Conservation (phyloP, 148 eudicot species). For the Nepenthes mirabilis region DNA sequence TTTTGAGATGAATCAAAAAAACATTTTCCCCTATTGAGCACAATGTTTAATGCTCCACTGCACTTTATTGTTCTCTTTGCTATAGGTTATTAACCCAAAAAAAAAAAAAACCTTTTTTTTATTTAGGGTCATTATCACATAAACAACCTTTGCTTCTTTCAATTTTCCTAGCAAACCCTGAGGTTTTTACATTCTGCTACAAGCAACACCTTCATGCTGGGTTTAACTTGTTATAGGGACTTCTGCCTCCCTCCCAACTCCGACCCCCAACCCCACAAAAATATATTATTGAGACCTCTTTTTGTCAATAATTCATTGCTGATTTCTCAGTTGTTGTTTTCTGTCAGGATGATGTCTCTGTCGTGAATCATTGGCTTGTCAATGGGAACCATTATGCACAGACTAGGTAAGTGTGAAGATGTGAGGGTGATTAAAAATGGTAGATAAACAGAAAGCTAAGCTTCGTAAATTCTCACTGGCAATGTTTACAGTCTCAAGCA, state of each 20-base stretch:
- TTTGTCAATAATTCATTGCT: background rate
- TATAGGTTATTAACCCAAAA: too few species aligned
- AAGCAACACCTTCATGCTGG: too few species aligned
- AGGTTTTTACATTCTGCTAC: too few species aligned
- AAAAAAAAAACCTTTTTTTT: too few species aligned
- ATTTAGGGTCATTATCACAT: too few species aligned
- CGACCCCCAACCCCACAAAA: background rate
- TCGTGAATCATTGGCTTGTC: conserved; percentile 90
- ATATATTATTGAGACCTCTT: background rate
- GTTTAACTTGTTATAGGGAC: too few species aligned
- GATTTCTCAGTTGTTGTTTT: background rate
- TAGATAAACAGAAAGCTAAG: background rate
- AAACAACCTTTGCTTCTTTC: too few species aligned
- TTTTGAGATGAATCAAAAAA: background rate
- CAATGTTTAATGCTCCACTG: background rate
- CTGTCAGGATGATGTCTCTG: conserved; percentile 73
- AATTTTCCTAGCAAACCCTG: too few species aligned
- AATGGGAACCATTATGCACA: conserved; percentile 86
- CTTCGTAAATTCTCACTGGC: background rate
- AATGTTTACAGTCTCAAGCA: background rate
- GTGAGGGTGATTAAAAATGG: background rate
- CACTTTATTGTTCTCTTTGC: background rate
- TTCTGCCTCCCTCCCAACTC: background rate
- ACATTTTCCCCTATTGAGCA: background rate
- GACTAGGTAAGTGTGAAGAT: conserved; percentile 51